Percentiles rank a stretch among this genome's conserved stretches.
phyloP scores from a whole-genome alignment of 75 land plant genomes.

The Sequoia sempervirens region DNA sequence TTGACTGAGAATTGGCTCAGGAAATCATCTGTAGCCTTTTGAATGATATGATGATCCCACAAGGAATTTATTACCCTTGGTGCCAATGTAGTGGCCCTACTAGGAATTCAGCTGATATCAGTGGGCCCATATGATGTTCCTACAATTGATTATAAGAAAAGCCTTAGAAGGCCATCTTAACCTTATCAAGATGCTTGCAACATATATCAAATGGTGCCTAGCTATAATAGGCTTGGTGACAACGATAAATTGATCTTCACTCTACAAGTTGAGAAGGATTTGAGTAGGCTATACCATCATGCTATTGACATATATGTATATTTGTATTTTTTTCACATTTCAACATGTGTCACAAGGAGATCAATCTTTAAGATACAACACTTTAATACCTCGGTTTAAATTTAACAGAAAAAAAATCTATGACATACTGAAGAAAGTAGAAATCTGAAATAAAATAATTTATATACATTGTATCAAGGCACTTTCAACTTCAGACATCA shows the following conservation, averaged over 20 bases:
- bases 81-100: not conserved
- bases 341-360: too few relatives aligned
- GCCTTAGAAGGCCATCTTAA: not conserved
- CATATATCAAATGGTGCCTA: not conserved
- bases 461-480: not conserved
- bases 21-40: not conserved
- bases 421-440: not conserved
- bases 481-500: not conserved
- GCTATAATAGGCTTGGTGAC: not conserved
- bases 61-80: not conserved
- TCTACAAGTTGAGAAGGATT: not conserved
- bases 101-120: too few relatives aligned
- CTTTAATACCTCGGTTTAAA: too few relatives aligned
- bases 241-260: not conserved
- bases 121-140: not conserved
- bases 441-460: not conserved
- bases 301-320: not conserved
- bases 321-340: too few relatives aligned
- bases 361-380: not conserved
- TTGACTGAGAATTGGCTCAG: too few relatives aligned
- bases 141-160: not conserved
- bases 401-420: not conserved
- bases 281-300: not conserved
- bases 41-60: not conserved
- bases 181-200: not conserved